phyloP scores from a whole-genome alignment of 768 basidiomycete genomes.

The Wakefieldia striispora region DNA sequence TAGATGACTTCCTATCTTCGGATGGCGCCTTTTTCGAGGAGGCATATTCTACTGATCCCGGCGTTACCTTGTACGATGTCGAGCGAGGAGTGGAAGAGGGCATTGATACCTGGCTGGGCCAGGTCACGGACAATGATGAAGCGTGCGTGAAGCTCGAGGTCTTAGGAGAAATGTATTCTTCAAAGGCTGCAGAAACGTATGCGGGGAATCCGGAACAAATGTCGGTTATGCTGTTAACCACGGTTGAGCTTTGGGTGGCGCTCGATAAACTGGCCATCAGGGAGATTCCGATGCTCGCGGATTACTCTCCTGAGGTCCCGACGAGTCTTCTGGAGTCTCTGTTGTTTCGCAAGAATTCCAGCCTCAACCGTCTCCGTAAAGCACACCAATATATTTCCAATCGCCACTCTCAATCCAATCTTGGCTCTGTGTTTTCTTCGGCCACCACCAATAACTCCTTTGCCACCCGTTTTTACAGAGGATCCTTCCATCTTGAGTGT shows the following conservation, averaged over 20 bases:
- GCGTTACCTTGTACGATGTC: slow-evolving; percentile 34
- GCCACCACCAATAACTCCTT: slow-evolving; percentile 22
- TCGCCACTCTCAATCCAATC: slow-evolving; percentile 23
- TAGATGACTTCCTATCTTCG: slow-evolving; percentile 18
- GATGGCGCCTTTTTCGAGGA: slow-evolving; percentile 10
- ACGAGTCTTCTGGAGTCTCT: slow-evolving; percentile 23
- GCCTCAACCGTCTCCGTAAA: slow-evolving; percentile 26
- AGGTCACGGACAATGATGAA: slow-evolving; percentile 2
- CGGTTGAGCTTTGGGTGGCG: slow-evolving; percentile 38
- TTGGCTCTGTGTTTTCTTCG: slow-evolving; percentile 36
- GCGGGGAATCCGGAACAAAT: slow-evolving; percentile 35
- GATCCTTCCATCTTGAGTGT: slow-evolving; percentile 18
- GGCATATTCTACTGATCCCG: slow-evolving; percentile 11
- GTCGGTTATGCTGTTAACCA: slow-evolving; percentile 43
- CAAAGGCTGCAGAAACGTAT: slow-evolving; percentile 27
- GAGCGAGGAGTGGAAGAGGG: slow-evolving; percentile 31
- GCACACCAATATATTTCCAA: slow-evolving; percentile 32
- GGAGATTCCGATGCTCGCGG: slow-evolving; percentile 24
- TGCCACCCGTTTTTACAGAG: slow-evolving; percentile 34
- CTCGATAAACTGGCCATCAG: slow-evolving; percentile 27
- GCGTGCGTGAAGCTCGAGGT: slow-evolving; percentile 21
- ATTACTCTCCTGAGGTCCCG: slow-evolving; percentile 36
- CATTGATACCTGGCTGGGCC: slow-evolving; percentile 36
- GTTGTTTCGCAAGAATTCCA: slow-evolving; percentile 27
- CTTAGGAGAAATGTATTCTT: slow-evolving; percentile 29